A percentile compares a stretch with the other conserved stretches of the same genome.
phyloP scores from a whole-genome alignment of 2,329 filamentous ascomycete species.

The Hypoxylon sp. region DNA sequence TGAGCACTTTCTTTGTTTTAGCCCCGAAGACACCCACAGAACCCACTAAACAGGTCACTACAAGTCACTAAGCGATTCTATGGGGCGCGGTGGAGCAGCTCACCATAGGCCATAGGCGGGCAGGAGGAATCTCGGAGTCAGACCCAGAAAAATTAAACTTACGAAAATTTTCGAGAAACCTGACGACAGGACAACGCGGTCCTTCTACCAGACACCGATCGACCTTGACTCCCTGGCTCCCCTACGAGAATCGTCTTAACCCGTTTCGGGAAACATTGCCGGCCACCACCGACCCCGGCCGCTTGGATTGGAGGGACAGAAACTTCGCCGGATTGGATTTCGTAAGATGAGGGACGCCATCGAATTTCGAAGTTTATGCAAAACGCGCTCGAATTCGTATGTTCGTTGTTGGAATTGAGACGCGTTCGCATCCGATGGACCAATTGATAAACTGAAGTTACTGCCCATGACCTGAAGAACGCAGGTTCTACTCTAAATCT shows the following conservation, averaged over 20 bases:
- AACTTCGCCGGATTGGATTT: constrained; percentile 30
- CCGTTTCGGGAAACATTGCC: constrained; percentile 29
- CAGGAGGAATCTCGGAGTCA: constrained; percentile 41
- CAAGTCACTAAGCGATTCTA: constrained; percentile 12
- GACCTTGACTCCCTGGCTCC: constrained; percentile 17
- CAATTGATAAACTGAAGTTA: constrained; percentile 24
- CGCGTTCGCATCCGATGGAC: constrained; percentile 19
- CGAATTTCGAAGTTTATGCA: constrained; percentile 41
- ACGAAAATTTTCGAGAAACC: constrained; percentile 40
- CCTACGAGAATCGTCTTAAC: constrained; percentile 17
- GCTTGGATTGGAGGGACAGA: constrained; percentile 17
- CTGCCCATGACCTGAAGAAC: constrained; percentile 2
- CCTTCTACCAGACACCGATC: constrained; percentile 17
- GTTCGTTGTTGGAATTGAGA: constrained; percentile 19
- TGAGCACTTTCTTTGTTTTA: constrained; percentile 17
- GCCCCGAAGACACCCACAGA: constrained; percentile 6
- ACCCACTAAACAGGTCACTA: constrained; percentile 14
- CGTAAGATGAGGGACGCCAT: constrained; percentile 33
- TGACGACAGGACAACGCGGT: constrained; percentile 23
- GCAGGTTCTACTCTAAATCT: neutral
- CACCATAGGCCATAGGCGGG: constrained; percentile 9
- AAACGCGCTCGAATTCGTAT: constrained; percentile 29
- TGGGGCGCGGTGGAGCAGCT: constrained; percentile 3
- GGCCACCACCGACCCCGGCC: constrained; percentile 28
- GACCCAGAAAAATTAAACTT: constrained; percentile 2